A percentile compares a stretch with the other conserved stretches of the same genome.
Evolutionary conservation across 2,329 filamentous ascomycete genomes (phyloP).

Genomic region (Venturiaceae sp.): DNA sequence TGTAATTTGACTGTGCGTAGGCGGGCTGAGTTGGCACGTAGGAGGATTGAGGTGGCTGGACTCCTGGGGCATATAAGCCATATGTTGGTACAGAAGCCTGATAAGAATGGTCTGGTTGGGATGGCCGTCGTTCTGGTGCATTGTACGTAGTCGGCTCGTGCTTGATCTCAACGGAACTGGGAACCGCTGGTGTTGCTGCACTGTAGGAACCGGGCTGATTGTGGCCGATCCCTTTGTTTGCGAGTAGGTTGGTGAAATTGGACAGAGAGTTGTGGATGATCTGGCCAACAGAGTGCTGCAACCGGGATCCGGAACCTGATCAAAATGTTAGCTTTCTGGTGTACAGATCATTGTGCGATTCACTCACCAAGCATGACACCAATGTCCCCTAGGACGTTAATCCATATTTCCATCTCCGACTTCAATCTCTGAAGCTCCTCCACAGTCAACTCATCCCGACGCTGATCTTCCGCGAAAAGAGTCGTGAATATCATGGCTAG

Average conservation of each 20-base stretch:
- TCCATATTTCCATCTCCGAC: constrained; percentile 60
- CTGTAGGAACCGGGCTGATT: not conserved
- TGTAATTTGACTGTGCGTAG: not conserved
- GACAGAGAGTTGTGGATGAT: constrained; percentile 39
- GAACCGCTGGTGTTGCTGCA: not conserved
- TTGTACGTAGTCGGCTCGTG: not conserved
- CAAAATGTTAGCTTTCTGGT: constrained; percentile 2
- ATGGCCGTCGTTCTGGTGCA: not conserved
- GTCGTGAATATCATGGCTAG: constrained; percentile 64
- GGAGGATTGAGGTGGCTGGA: not conserved
- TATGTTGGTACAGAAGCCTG: not conserved
- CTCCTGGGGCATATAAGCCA: not conserved
- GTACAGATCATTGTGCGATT: not conserved
- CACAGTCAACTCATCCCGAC: constrained; percentile 48
- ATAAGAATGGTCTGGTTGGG: not conserved
- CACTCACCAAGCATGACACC: constrained; percentile 54
- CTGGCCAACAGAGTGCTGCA: constrained; percentile 37
- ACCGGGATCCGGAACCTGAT: constrained; percentile 35
- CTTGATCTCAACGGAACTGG: not conserved
- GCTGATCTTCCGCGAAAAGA: constrained; percentile 59
- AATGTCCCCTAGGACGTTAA: constrained; percentile 57
- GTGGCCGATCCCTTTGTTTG: not conserved
- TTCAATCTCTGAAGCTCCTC: constrained; percentile 51
- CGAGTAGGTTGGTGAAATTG: constrained; percentile 10
- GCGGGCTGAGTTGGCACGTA: not conserved